phyloP scores from a whole-genome alignment of 306 rosid species.

The Quercus glauca region DNA sequence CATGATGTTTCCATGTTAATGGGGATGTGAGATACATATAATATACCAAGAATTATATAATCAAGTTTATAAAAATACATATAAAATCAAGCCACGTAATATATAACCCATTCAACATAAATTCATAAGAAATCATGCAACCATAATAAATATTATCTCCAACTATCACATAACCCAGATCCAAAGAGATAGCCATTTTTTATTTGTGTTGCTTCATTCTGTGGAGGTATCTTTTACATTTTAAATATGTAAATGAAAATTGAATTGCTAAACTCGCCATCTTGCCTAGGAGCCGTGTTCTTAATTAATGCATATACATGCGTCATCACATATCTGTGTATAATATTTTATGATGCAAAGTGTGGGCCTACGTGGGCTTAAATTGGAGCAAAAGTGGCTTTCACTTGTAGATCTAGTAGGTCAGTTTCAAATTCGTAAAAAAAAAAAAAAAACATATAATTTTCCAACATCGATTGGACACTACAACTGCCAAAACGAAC shows the following conservation, averaged over 20 bases:
- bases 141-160: conserved; percentile 3
- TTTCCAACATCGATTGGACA: conserved; percentile 26
- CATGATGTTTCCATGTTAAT: too few relatives aligned
- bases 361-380: neutral
- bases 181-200: neutral
- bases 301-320: too few relatives aligned
- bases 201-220: neutral
- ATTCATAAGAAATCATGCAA: neutral
- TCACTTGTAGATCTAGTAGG: conserved; percentile 18
- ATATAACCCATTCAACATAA: conserved; percentile 10
- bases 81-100: neutral
- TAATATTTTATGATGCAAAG: too few relatives aligned
- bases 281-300: neutral
- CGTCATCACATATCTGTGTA: too few relatives aligned
- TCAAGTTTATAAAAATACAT: too few relatives aligned
- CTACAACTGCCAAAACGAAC: conserved; percentile 28
- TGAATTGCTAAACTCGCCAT: neutral
- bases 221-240: neutral
- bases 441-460: neutral
- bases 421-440: neutral
- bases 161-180: conserved; percentile 12
- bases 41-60: too few relatives aligned
- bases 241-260: neutral
- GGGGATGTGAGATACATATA: too few relatives aligned
- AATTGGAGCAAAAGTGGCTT: neutral